Percentiles rank a stretch among this genome's conserved stretches.
phyloP scores from a whole-genome alignment of 1,139 yeast genomes.

The Yueomyces sp. region DNA sequence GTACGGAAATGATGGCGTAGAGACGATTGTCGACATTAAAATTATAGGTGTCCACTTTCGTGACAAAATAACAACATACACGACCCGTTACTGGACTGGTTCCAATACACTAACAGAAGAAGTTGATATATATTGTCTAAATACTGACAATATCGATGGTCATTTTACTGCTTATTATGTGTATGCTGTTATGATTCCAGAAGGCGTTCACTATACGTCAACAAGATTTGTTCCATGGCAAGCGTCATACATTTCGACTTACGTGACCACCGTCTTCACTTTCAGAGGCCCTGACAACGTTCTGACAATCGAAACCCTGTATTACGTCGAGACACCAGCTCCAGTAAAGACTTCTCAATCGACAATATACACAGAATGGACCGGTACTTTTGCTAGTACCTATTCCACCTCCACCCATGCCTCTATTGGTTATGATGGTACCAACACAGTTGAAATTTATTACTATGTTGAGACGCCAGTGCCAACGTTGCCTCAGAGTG shows the following conservation, averaged over 20 bases:
- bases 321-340: slow-evolving; percentile 9
- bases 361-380: neutral
- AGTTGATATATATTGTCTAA: no score
- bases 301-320: slow-evolving; percentile 5
- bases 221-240: neutral
- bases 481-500: neutral
- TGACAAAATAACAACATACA: no score
- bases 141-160: no score
- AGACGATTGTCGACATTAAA: no score
- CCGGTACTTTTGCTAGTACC: slow-evolving; percentile 1
- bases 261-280: slow-evolving; percentile 5
- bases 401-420: neutral
- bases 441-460: slow-evolving; percentile 5
- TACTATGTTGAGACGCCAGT: slow-evolving; percentile 7
- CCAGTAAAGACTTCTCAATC: slow-evolving; percentile 2
- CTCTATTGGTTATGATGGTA: slow-evolving; percentile 2
- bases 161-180: no score
- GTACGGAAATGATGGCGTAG: no score
- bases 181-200: no score
- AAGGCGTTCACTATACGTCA: neutral
- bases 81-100: no score
- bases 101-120: no score
- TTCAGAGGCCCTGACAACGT: slow-evolving; percentile 4
- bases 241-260: slow-evolving; percentile 3
- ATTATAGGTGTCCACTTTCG: no score